phyloP scores from a whole-genome alignment of 768 basidiomycete species.

The Gloeophyllum trabeum region DNA sequence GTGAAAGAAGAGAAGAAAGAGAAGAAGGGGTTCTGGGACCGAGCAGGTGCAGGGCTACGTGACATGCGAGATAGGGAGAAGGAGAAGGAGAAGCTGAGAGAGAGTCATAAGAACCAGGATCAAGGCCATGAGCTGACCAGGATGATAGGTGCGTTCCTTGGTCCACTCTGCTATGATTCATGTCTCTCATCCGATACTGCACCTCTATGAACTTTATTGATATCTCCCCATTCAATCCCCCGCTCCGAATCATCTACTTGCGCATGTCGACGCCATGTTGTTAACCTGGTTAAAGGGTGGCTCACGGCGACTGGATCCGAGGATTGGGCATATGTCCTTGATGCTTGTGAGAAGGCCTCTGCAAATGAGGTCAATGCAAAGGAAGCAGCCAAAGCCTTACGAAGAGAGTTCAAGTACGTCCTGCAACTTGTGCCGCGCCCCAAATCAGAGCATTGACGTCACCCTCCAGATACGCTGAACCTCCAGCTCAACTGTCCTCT shows the following conservation, averaged over 20 bases:
- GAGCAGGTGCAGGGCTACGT: slow-evolving; percentile 6
- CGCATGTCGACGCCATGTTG: too few relatives aligned
- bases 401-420: slow-evolving; percentile 76
- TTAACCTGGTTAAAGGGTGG: too few relatives aligned
- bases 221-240: too few relatives aligned
- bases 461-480: slow-evolving; percentile 53
- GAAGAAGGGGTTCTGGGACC: slow-evolving; percentile 45
- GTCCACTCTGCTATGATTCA: too few relatives aligned
- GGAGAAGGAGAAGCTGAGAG: slow-evolving; percentile 16
- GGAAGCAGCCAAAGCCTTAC: slow-evolving; percentile 73
- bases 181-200: too few relatives aligned
- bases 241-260: background rate
- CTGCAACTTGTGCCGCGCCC: background rate
- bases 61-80: slow-evolving; percentile 4
- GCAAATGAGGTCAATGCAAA: slow-evolving; percentile 62
- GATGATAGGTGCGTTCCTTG: slow-evolving; percentile 47
- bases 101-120: slow-evolving; percentile 30
- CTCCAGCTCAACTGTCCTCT: slow-evolving; percentile 64
- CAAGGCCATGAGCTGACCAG: slow-evolving; percentile 44
- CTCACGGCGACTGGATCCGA: slow-evolving; percentile 71
- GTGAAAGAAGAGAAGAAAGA: slow-evolving; percentile 43
- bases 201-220: too few relatives aligned
- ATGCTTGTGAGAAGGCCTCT: slow-evolving; percentile 79
- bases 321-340: slow-evolving; percentile 73
- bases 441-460: background rate